Conservation (phyloP, 805 yeast species). For the Kluyveromyces aestuarii region DNA sequence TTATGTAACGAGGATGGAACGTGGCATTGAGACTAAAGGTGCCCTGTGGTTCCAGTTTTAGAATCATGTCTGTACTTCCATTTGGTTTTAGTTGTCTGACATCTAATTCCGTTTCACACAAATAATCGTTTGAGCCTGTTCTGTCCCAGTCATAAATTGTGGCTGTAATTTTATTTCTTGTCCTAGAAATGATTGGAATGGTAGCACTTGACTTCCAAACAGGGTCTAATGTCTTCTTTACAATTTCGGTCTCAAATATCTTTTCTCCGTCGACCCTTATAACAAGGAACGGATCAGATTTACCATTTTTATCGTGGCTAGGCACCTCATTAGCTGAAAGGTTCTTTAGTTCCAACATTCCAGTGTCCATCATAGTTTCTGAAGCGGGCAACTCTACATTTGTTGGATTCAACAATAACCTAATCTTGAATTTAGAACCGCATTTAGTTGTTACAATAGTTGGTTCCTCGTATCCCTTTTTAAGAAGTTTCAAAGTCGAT, state of each 20-base stretch:
- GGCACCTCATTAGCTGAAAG: slow-evolving; percentile 44
- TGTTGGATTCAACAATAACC: slow-evolving; percentile 55
- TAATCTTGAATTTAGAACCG: slow-evolving; percentile 35
- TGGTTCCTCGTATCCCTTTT: slow-evolving; percentile 39
- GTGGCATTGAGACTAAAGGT: slow-evolving; percentile 41
- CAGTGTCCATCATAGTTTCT: slow-evolving; percentile 64
- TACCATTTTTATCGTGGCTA: slow-evolving; percentile 64
- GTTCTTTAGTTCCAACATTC: slow-evolving; percentile 47
- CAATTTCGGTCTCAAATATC: slow-evolving; percentile 48
- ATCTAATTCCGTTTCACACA: slow-evolving; percentile 48
- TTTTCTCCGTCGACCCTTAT: slow-evolving; percentile 46
- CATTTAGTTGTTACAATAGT: slow-evolving; percentile 34
- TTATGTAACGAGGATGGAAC: slow-evolving; percentile 57
- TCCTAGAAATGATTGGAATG: slow-evolving; percentile 55
- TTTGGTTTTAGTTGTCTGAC: slow-evolving; percentile 40
- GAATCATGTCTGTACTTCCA: slow-evolving; percentile 37
- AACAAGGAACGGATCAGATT: slow-evolving; percentile 61
- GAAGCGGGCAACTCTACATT: slow-evolving; percentile 41
- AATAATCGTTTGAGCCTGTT: slow-evolving; percentile 54
- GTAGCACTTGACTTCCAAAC: slow-evolving; percentile 62
- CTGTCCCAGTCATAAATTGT: slow-evolving; percentile 71
- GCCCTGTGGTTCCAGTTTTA: slow-evolving; percentile 58
- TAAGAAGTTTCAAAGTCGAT: slow-evolving; percentile 46
- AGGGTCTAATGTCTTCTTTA: slow-evolving; percentile 63
- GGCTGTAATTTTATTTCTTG: slow-evolving; percentile 39